Evolutionary conservation across 345 rosid genomes (phyloP), one percentile per base, ranked within the genome.

Genomic region (Salix exigua): DNA sequence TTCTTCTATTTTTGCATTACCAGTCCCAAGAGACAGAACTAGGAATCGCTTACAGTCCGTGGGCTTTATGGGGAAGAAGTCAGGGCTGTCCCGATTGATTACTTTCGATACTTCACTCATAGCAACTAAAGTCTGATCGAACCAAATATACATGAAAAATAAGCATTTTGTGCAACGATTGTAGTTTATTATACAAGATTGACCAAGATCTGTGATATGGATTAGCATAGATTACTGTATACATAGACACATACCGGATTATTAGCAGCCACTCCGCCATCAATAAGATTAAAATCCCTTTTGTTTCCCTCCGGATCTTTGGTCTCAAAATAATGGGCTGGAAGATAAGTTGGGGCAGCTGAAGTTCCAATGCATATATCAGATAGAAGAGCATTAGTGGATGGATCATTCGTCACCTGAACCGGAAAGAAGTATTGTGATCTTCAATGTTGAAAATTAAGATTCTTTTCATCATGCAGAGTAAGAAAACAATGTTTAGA

Each of bases 261-360:
- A 72, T 91, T 91, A 25, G 97, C 97, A 7, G 94, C 97, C 17
- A 93, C 86, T 51, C 97, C 94, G 1, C 94, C 94, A 26, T 93
- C 97, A 14, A 91, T 82, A 33, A 91, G 96, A 77, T 93, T 78
- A 83, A 84, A 93, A 28, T 78, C 82, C 74, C 71, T 85, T 6
- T 77, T 75, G 16, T 77, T 74, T 38, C 91, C 90, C 0, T 16
- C 68, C 10, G 75, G 30, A 42, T 84, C 88, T 73, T 75, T 5
- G 28, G 83, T 87, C 80, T 78, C 78, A 68, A 86, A 87, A 30
- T 50, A 12, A 75, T 83, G 85, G 7, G 91, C 87, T 0, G 94
- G 92, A 6, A 91, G 87, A 76, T 86, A 89, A 28, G 90, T 91
- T 37, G 94, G 96, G 7, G 94, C 92, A 13, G 91, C 89, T 9